Conservation (phyloP, 1,139 yeast genomes). For the Geotrichum aggregatum region DNA sequence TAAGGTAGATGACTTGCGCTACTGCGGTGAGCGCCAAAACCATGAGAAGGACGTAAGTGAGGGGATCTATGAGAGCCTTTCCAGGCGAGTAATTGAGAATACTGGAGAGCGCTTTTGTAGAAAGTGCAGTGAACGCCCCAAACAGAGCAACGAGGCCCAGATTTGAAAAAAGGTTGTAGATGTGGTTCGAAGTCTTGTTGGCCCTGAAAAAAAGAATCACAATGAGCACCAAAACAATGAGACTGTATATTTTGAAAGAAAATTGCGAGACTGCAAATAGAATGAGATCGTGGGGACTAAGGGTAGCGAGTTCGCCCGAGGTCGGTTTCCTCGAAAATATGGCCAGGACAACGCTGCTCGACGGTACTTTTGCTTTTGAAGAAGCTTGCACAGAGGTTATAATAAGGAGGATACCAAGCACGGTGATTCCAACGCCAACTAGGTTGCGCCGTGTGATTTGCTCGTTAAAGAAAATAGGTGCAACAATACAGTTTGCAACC, state of each 20-base stretch:
- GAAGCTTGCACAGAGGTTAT: constrained; percentile 35
- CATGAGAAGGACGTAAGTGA: constrained; percentile 35
- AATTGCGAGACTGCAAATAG: constrained; percentile 31
- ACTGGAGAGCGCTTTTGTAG: constrained; percentile 42
- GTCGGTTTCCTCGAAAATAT: constrained; percentile 8
- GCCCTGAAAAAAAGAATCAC: constrained; percentile 16
- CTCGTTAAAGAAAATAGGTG: constrained; percentile 45
- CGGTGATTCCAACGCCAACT: constrained; percentile 41
- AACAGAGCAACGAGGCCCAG: constrained; percentile 42
- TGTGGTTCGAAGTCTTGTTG: background rate
- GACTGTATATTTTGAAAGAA: constrained; percentile 32
- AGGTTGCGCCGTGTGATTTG: constrained; percentile 36
- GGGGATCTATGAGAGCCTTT: constrained; percentile 31
- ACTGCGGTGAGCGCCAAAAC: constrained; percentile 40
- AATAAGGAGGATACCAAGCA: constrained; percentile 42
- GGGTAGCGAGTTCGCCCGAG: constrained; percentile 6
- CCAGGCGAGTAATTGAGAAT: constrained; percentile 36
- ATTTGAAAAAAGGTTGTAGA: constrained; percentile 28
- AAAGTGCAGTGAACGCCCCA: constrained; percentile 46
- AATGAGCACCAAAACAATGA: constrained; percentile 27
- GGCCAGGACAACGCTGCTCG: constrained; percentile 4
- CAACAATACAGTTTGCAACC: constrained; percentile 45
- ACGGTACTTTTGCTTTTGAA: constrained; percentile 1
- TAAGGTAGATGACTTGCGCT: constrained; percentile 41
- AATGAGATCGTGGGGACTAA: constrained; percentile 33